Base-by-base conservation (phyloP, 2,329 filamentous ascomycete genomes). In the Colletotrichum navitas region DNA sequence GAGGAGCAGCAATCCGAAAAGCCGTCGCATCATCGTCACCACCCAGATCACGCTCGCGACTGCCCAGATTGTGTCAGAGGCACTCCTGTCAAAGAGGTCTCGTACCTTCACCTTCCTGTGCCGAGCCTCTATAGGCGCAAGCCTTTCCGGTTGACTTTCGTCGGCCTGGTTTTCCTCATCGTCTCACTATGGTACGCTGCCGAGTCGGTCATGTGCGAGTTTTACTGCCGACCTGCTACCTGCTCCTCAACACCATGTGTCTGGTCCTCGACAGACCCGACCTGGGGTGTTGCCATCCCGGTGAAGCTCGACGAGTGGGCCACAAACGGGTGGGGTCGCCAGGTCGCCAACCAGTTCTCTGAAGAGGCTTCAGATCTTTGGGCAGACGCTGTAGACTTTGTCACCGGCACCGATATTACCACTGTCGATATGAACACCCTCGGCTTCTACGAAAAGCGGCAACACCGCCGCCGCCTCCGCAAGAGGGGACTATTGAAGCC, bases 241-340 rank as follows among this genome's bases (percentile, higher is more conserved):
- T 90, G 89, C 74, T 83, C 83, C 16, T 79, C 59, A 63, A 78
- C 70, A 58, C 83, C 84, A 1, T 90, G 88, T 76, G 81, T 85
- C 45, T 91, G 87, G 87, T 86, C 85, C 36, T 83, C 84, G 14
- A 83, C 87, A 56, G 89, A 91, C 76, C 89, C 89, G 0, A 85
- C 85, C 34, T 91, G 89, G 78, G 89, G 89, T n/a, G 83, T 82
- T 49, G 87, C 88, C 1, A 82, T 91, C 56, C 89, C 89, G 3
- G 85, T 89, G 68, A 91, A 91, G 80, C 76, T 91, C 16, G 89
- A 91, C 76, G 85, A 91, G 75, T 91, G 89, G 89, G 77, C 83
- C 11, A 88, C 87, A 0, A 85, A 86, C 21, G 88, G 88, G 1
- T 80, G 79, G 43, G 86, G 86, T 6, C 85, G 86, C 47, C 75